A percentile compares a stretch with the other conserved stretches of the same genome.
These are phyloP conservation scores for Coelastrella sp. DNA, from an alignment of 139 green algal species.

Conservation along the genomic window DNA sequence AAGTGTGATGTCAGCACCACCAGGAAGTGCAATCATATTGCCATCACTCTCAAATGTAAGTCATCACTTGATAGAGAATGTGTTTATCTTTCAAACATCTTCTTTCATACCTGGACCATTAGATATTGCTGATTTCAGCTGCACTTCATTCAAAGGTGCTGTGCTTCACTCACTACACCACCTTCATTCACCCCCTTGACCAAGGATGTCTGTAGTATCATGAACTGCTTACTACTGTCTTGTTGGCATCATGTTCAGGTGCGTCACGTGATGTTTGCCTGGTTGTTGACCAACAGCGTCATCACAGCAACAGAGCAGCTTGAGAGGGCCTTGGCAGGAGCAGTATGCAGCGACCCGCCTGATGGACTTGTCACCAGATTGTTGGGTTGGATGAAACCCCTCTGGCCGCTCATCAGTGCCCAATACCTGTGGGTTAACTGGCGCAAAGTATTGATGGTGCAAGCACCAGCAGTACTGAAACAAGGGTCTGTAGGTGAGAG, in stretches of 20 bases:
- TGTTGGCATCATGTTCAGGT: constrained; percentile 53
- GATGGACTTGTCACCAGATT: not conserved
- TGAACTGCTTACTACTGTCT: constrained; percentile 13
- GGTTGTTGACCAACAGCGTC: constrained; percentile 51
- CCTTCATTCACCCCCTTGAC: too few relatives aligned
- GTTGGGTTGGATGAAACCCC: not conserved
- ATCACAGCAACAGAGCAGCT: constrained; percentile 45
- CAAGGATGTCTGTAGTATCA: too few relatives aligned
- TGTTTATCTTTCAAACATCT: not conserved
- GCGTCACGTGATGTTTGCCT: constrained; percentile 51
- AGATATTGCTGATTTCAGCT: too few relatives aligned
- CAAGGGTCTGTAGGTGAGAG: constrained; percentile 9
- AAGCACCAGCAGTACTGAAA: not conserved
- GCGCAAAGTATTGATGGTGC: not conserved
- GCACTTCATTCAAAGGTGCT: too few relatives aligned
- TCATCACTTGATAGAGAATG: not conserved
- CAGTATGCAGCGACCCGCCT: constrained; percentile 4
- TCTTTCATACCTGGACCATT: not conserved
- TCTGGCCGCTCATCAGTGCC: not conserved
- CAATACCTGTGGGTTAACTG: not conserved
- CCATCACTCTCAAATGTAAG: constrained; percentile 2
- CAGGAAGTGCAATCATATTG: not conserved
- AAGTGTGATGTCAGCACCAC: not conserved
- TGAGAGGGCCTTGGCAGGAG: constrained; percentile 29
- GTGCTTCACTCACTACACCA: too few relatives aligned